These are phyloP conservation scores for Solanum hybrid DNA, from an alignment of 305 asterid species.

Conservation along the genomic window DNA sequence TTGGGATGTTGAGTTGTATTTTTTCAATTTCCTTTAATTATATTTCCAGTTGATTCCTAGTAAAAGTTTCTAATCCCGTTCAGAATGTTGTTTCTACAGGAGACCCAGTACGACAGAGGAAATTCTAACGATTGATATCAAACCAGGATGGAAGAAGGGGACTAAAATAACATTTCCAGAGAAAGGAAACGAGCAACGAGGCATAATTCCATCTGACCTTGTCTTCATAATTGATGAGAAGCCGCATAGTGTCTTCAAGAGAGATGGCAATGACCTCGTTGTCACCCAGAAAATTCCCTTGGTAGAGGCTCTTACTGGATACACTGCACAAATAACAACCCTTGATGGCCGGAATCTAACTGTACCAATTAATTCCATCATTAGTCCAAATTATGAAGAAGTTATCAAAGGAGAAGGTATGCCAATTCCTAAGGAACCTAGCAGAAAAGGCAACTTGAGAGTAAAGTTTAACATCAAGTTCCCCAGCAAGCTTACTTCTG, in stretches of 20 bases:
- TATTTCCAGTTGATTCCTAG: neutral
- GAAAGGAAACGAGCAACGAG: constrained; percentile 76
- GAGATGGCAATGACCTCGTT: constrained; percentile 79
- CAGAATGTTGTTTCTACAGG: constrained; percentile 29
- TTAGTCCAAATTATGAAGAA: constrained; percentile 71
- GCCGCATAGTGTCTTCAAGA: constrained; percentile 69
- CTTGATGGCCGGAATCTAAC: constrained; percentile 75
- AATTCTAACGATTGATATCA: constrained; percentile 65
- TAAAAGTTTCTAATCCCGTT: neutral
- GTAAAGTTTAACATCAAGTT: constrained; percentile 78
- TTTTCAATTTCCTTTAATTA: neutral
- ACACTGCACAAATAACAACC: constrained; percentile 56
- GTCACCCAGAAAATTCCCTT: constrained; percentile 62
- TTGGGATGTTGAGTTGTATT: neutral
- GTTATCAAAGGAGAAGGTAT: constrained; percentile 82
- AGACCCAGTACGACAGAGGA: constrained; percentile 60
- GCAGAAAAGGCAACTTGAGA: constrained; percentile 61
- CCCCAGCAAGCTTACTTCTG: constrained; percentile 71
- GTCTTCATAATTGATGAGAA: constrained; percentile 81
- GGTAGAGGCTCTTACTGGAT: constrained; percentile 78
- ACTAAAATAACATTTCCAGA: constrained; percentile 86
- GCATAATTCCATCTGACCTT: constrained; percentile 69
- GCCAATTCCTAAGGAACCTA: constrained; percentile 85
- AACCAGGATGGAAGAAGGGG: constrained; percentile 95
- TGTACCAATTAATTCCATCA: constrained; percentile 45